Evolutionary conservation across 495 filamentous ascomycete genomes (phyloP).

Genomic region (Neurospora sp.): DNA sequence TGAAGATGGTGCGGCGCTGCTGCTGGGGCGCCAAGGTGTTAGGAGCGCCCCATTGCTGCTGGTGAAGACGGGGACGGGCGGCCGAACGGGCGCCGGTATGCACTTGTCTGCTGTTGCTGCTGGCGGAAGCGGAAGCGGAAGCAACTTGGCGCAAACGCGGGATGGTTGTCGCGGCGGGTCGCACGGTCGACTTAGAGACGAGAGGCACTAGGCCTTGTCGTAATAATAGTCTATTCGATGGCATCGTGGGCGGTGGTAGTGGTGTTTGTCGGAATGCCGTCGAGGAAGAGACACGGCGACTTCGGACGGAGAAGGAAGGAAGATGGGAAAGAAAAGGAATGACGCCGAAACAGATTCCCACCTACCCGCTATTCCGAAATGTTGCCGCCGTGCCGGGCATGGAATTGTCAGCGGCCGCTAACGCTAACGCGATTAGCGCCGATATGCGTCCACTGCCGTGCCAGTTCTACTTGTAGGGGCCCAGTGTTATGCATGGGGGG

Average conservation of each 20-base stretch:
- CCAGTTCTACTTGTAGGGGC: not conserved
- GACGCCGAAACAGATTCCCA: not conserved
- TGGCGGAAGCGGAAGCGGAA: constrained; percentile 14
- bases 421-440: not conserved
- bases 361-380: not conserved
- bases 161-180: constrained; percentile 1
- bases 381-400: not conserved
- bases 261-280: not conserved
- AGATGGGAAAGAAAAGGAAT: not conserved
- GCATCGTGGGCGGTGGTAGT: constrained; percentile 6
- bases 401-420: not conserved
- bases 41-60: not conserved
- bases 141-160: constrained; percentile 8
- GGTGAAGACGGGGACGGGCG: not conserved
- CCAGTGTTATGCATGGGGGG: constrained; percentile 3
- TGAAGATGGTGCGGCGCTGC: constrained; percentile 71
- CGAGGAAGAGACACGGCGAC: not conserved
- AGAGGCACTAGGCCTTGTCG: constrained; percentile 20
- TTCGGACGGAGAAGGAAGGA: not conserved
- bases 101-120: constrained; percentile 10
- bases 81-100: constrained; percentile 7
- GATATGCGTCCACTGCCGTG: not conserved
- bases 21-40: not conserved
- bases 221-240: constrained; percentile 13
- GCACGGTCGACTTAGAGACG: constrained; percentile 5